Percentiles rank a stretch among this genome's conserved stretches.
Evolutionary conservation across 208 protist species (phyloP).

Genomic region (Leishmania lainsoni): DNA sequence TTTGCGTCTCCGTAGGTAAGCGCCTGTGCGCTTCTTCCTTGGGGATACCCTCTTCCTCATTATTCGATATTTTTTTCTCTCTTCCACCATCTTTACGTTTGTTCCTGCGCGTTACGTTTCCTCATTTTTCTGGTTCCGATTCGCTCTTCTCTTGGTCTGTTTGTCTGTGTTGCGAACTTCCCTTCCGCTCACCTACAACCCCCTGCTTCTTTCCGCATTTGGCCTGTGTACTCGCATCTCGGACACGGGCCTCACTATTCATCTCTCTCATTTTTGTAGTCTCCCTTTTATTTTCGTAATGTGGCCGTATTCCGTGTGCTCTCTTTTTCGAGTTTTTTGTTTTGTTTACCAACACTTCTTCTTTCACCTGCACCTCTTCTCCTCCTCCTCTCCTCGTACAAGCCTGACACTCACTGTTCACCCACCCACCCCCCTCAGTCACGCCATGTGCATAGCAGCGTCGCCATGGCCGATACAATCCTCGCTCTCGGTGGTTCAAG

Average conservation of each 20-base stretch:
- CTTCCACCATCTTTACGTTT: background rate
- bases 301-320: background rate
- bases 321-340: background rate
- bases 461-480: background rate
- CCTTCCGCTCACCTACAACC: background rate
- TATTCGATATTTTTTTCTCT: background rate
- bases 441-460: background rate
- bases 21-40: slow-evolving; percentile 4
- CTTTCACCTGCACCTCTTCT: background rate
- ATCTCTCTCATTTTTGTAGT: background rate
- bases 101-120: background rate
- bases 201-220: background rate
- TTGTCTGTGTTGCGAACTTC: background rate
- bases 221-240: background rate
- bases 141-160: background rate
- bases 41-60: background rate
- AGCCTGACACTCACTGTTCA: background rate
- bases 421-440: too few species aligned
- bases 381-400: background rate
- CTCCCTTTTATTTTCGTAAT: background rate
- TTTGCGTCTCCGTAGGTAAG: background rate
- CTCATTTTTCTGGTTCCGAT: background rate
- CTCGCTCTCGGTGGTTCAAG: background rate
- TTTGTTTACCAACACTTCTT: background rate
- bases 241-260: background rate